Percentiles rank a stretch among this genome's conserved stretches.
Conservation (phyloP, 805 yeast species). For the Ogataea pilisensis region DNA sequence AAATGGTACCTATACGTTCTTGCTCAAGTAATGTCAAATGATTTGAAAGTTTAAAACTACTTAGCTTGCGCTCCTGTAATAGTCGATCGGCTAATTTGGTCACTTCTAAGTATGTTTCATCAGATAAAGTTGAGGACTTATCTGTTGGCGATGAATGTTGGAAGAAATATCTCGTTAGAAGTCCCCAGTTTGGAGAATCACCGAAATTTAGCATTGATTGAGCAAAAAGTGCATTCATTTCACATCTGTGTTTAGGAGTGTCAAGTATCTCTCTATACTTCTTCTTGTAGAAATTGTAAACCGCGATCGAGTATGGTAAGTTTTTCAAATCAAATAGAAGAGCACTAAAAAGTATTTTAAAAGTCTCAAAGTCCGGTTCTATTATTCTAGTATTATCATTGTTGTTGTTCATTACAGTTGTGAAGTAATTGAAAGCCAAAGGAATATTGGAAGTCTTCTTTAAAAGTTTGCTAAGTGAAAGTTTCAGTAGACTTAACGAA, state of each 20-base stretch:
- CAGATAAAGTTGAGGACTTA: conserved; percentile 1
- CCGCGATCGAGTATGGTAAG: conserved; percentile 21
- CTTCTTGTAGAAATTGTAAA: conserved; percentile 8
- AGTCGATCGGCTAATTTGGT: not conserved
- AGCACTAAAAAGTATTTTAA: conserved; percentile 8
- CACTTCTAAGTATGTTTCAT: not conserved
- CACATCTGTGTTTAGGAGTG: conserved; percentile 1
- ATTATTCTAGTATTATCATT: not conserved
- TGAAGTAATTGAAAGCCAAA: not conserved
- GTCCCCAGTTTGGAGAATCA: conserved; percentile 16
- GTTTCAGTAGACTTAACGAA: not conserved
- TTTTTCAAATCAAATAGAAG: conserved; percentile 10
- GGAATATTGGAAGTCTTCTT: not conserved
- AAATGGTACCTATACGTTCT: conserved; percentile 1
- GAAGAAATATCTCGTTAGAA: conserved; percentile 15
- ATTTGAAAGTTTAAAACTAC: conserved; percentile 7
- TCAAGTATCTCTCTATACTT: conserved; percentile 5
- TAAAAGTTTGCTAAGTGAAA: not conserved
- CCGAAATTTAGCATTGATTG: conserved; percentile 14
- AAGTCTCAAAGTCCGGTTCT: conserved; percentile 3
- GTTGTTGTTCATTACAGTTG: not conserved
- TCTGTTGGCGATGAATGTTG: conserved; percentile 9
- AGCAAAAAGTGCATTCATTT: conserved; percentile 11
- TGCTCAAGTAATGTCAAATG: conserved; percentile 17
- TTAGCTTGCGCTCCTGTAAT: not conserved